These are phyloP conservation scores for Phalaenopsis equestris DNA, from an alignment of 106 monocot species.

Conservation along the genomic window DNA sequence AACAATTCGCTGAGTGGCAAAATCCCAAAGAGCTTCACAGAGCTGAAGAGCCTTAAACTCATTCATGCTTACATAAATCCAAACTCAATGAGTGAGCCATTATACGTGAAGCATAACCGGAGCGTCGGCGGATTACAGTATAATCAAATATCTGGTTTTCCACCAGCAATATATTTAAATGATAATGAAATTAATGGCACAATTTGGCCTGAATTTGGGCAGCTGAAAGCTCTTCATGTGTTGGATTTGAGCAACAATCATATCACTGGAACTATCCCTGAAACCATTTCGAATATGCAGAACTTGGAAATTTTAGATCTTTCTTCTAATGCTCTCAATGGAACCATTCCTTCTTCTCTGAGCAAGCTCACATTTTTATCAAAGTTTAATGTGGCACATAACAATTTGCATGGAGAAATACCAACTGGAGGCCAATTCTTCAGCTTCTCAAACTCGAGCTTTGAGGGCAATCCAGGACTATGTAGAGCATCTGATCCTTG, in stretches of 20 bases:
- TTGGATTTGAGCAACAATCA: slow-evolving; percentile 59
- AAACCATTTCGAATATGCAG: slow-evolving; percentile 41
- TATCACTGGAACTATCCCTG: slow-evolving; percentile 50
- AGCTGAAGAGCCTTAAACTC: slow-evolving; percentile 38
- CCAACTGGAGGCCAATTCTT: slow-evolving; percentile 59
- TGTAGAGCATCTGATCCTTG: slow-evolving; percentile 36
- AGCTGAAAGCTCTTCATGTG: slow-evolving; percentile 61
- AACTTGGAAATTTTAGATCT: slow-evolving; percentile 64
- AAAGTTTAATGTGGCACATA: slow-evolving; percentile 61
- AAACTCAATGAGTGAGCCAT: slow-evolving; percentile 23
- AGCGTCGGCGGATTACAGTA: slow-evolving; percentile 49
- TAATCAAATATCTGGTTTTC: slow-evolving; percentile 61
- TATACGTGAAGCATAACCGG: slow-evolving; percentile 49
- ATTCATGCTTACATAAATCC: neutral
- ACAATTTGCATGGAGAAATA: slow-evolving; percentile 38
- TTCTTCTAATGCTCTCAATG: slow-evolving; percentile 44
- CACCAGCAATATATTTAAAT: slow-evolving; percentile 50
- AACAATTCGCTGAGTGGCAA: slow-evolving; percentile 62
- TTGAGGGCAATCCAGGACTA: slow-evolving; percentile 54
- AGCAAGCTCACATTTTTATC: slow-evolving; percentile 64
- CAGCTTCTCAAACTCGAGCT: slow-evolving; percentile 61
- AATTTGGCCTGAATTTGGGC: slow-evolving; percentile 61
- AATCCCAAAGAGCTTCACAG: slow-evolving; percentile 54
- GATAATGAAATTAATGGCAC: slow-evolving; percentile 50
- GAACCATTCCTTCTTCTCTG: slow-evolving; percentile 52